Percentiles rank a stretch among this genome's conserved stretches.
phyloP scores from a whole-genome alignment of 2,329 filamentous ascomycete species.

The Sporothrix globosa region DNA sequence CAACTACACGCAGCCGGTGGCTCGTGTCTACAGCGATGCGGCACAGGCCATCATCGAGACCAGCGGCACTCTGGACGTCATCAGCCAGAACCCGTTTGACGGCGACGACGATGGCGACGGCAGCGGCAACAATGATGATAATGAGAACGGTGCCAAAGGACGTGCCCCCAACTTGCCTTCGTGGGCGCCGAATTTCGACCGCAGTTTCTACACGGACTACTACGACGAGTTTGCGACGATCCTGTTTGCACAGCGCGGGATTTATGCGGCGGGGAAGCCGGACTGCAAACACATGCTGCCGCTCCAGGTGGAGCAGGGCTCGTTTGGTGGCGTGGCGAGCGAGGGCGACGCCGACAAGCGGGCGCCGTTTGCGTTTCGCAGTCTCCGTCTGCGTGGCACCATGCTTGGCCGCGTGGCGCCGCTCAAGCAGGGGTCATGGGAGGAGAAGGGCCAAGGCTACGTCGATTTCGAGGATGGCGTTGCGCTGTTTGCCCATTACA shows the following conservation, averaged over 20 bases:
- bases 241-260: slow-evolving; percentile 33
- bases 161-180: slow-evolving; percentile 29
- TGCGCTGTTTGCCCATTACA: background rate
- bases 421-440: slow-evolving; percentile 24
- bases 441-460: background rate
- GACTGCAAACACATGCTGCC: slow-evolving; percentile 7
- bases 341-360: background rate
- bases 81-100: slow-evolving; percentile 31
- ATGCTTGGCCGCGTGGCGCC: slow-evolving; percentile 26
- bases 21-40: slow-evolving; percentile 29
- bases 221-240: slow-evolving; percentile 29
- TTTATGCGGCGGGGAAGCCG: slow-evolving; percentile 29
- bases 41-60: slow-evolving; percentile 30
- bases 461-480: background rate
- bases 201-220: slow-evolving; percentile 27
- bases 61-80: slow-evolving; percentile 30
- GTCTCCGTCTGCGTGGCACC: slow-evolving; percentile 17
- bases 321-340: no score
- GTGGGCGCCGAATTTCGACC: slow-evolving; percentile 34
- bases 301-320: background rate
- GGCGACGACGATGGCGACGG: background rate
- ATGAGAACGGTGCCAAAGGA: no score
- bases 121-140: background rate
- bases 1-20: slow-evolving; percentile 26
- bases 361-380: background rate